phyloP scores from a whole-genome alignment of 345 rosid genomes.

The Salix dunnii region DNA sequence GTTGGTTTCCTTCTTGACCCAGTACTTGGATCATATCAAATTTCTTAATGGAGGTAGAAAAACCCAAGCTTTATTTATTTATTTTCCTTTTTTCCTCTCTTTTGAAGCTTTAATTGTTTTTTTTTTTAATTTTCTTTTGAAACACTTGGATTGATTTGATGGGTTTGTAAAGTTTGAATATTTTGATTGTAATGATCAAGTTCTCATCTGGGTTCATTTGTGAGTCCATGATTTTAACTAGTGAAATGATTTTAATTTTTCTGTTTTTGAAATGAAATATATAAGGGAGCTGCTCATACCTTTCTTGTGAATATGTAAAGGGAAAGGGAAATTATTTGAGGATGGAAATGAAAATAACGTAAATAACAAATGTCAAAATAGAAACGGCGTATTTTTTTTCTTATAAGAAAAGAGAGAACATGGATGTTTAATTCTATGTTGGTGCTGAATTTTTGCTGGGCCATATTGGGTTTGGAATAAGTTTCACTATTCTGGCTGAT shows the following conservation, averaged over 20 bases:
- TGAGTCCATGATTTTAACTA: background rate
- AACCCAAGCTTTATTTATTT: background rate
- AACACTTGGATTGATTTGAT: background rate
- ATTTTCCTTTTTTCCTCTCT: background rate
- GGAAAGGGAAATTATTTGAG: background rate
- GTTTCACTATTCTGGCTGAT: background rate
- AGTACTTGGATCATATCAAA: slow-evolving; percentile 27
- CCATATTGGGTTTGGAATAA: background rate
- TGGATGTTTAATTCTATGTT: background rate
- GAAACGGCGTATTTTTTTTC: no score
- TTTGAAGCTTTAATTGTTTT: background rate
- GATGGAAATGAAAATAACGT: background rate
- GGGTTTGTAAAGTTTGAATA: background rate
- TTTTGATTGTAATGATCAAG: background rate
- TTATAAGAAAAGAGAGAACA: background rate
- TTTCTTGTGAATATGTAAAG: background rate
- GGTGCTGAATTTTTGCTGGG: background rate
- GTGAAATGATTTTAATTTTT: background rate
- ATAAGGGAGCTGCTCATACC: no score
- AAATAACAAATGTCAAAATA: background rate
- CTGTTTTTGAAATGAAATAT: background rate
- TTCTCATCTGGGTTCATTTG: slow-evolving; percentile 20
- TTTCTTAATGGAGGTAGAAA: slow-evolving; percentile 42
- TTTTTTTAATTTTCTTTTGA: background rate
- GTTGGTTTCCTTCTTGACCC: slow-evolving; percentile 32